A percentile compares a stretch with the other conserved stretches of the same genome.
Evolutionary conservation across 768 basidiomycete species (phyloP).

Genomic region (Tulasnella sp.): DNA sequence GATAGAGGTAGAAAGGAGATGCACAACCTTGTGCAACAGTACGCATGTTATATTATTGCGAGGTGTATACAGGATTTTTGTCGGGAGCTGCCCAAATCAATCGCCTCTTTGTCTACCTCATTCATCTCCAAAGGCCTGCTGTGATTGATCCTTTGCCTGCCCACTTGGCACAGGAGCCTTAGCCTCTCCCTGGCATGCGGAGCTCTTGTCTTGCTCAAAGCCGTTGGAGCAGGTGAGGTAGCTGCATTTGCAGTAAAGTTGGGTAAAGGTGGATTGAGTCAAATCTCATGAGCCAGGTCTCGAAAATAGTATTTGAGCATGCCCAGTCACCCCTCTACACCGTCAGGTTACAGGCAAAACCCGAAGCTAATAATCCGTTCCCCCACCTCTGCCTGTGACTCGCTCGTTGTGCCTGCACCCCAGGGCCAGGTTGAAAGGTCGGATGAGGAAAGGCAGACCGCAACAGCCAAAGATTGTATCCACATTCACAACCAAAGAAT

Average conservation of each 20-base stretch:
- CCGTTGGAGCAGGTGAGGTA: background rate
- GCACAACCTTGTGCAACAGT: too few species aligned
- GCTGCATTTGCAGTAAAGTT: background rate
- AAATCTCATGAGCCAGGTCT: constrained; percentile 35
- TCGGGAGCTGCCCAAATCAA: constrained; percentile 34
- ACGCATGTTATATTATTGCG: constrained; percentile 35
- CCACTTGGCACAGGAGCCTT: background rate
- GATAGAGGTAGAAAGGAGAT: too few species aligned
- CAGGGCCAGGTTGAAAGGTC: too few species aligned
- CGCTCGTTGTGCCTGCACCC: too few species aligned
- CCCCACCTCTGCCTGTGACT: too few species aligned
- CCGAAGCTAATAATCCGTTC: too few species aligned
- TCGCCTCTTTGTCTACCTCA: constrained; percentile 37
- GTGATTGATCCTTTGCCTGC: background rate
- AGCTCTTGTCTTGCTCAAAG: constrained; percentile 3
- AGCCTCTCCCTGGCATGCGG: background rate
- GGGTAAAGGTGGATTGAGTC: constrained; percentile 30
- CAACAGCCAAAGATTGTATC: too few species aligned
- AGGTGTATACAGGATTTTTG: constrained; percentile 34
- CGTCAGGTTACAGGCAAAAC: too few species aligned
- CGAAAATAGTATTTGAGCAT: constrained; percentile 37
- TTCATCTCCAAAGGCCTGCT: constrained; percentile 24
- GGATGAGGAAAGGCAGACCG: too few species aligned
- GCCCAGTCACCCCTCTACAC: too few species aligned
- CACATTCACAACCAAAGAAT: too few species aligned